Percentiles rank a stretch among this genome's conserved stretches.
These are phyloP conservation scores for Sporothrix pallida DNA, from an alignment of 2,329 filamentous ascomycete species.

Conservation along the genomic window DNA sequence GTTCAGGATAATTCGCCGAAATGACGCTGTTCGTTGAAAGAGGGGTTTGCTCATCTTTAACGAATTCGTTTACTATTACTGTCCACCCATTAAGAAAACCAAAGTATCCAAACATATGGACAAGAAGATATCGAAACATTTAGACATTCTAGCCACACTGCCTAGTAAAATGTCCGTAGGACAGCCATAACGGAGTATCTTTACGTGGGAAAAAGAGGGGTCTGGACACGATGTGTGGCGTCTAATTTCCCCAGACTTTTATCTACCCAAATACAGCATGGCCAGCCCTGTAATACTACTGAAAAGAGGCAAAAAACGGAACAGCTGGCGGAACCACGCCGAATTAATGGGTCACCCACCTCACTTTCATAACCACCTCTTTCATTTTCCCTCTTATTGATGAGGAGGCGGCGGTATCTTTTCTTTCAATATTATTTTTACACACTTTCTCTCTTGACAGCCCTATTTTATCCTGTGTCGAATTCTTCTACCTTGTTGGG, in stretches of 20 bases:
- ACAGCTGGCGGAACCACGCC: neutral
- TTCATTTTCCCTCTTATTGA: neutral
- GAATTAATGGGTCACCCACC: neutral
- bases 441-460: neutral
- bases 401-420: neutral
- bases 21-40: neutral
- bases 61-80: too few relatives aligned
- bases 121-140: neutral
- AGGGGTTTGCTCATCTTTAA: neutral
- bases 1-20: neutral
- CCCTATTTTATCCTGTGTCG: neutral
- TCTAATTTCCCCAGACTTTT: conserved; percentile 22
- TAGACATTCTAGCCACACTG: neutral
- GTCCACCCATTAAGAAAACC: neutral
- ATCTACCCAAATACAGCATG: conserved; percentile 10
- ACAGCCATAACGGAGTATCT: neutral
- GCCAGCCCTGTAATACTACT: neutral
- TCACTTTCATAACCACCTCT: neutral
- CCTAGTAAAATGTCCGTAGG: neutral
- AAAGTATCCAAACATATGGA: neutral
- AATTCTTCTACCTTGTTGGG: neutral
- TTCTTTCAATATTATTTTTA: neutral
- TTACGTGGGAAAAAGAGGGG: neutral
- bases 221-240: neutral
- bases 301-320: neutral